These are phyloP conservation scores for Rhodotorula sp. DNA, from an alignment of 1,284 basidiomycete genomes.

Conservation along the genomic window DNA sequence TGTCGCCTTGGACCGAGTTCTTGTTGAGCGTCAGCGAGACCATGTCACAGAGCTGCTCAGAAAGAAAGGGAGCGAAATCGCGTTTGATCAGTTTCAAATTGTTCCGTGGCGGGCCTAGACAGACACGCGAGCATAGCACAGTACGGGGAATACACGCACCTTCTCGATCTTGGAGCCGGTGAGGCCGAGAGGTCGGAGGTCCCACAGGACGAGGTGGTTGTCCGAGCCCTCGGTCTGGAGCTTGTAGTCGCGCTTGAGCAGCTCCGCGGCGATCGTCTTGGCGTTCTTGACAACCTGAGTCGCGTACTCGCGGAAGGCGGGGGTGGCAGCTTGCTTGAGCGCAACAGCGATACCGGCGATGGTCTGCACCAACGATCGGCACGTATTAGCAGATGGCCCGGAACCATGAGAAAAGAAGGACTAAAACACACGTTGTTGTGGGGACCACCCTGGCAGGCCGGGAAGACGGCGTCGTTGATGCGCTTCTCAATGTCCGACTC, in stretches of 20 bases:
- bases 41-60: constrained; percentile 91
- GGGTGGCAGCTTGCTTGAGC: constrained; percentile 89
- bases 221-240: constrained; percentile 96
- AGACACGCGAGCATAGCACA: too few relatives aligned
- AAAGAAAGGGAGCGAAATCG: too few relatives aligned
- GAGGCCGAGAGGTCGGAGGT: constrained; percentile 81
- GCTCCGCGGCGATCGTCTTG: constrained; percentile 66
- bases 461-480: constrained; percentile 98
- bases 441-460: constrained; percentile 98
- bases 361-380: too few relatives aligned
- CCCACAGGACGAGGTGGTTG: constrained; percentile 98
- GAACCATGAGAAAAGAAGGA: too few relatives aligned
- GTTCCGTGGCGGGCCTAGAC: too few relatives aligned
- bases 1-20: constrained; percentile 94
- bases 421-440: constrained; percentile 77
- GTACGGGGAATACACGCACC: too few relatives aligned
- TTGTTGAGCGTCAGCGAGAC: constrained; percentile 70
- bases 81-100: too few relatives aligned
- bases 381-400: too few relatives aligned
- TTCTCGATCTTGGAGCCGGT: constrained; percentile 99
- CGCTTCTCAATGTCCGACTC: constrained; percentile 86
- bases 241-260: constrained; percentile 74
- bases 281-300: constrained; percentile 92
- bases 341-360: constrained; percentile 95
- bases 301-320: constrained; percentile 89